Evolutionary conservation across 176 grass and related monocot genomes (phyloP), one percentile per base, ranked within the genome.

Genomic region (Miscanthus lutarioriparius): DNA sequence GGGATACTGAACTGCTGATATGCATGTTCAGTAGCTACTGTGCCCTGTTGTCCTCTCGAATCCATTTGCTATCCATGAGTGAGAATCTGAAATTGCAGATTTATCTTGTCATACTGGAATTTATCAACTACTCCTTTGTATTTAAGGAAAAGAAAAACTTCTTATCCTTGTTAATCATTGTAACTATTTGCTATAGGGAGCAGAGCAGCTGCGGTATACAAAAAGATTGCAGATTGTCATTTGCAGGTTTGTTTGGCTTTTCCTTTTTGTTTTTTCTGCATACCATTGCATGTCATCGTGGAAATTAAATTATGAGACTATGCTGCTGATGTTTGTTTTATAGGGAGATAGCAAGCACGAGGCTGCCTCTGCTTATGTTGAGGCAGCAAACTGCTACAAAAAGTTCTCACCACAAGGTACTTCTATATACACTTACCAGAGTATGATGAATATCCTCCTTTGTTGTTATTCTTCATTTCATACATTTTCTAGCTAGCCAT

Each of bases 381-480:
- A 96, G 83, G 94, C 92, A 63, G 87, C 92, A 82, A 97, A 97
- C 59, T 97, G 92, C 79, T 94, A 94, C 82, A 97, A 94, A 80
- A 97, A 91, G 76, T 90, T 94, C 54, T 97, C 90, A 20, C 68
- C 83, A 85, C 81, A 77, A 79, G 94, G 92, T 92, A 83, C 23
- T 30, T 61, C 1, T 30, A 48, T 74, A 49, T 20, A 32, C 16
- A 51, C 25, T 51, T 74, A 74, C 15, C 15, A 10, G 44, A n/a
- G 28, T 36, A 54, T 54, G 27, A 75, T 22, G 17, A 75, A 51
- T 76, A 56, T n/a, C 30, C 2, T 36, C 47, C 7, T 27, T 38
- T 22, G 8, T 72, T 56, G 10, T 62, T 27, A 64, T 78, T 63
- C 36, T 41, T 64, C 38, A 28, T 41, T 78, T 63, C 56, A 63